Evolutionary conservation across 1,284 basidiomycete genomes (phyloP).

Genomic region (Singerocomus rubriflavus): DNA sequence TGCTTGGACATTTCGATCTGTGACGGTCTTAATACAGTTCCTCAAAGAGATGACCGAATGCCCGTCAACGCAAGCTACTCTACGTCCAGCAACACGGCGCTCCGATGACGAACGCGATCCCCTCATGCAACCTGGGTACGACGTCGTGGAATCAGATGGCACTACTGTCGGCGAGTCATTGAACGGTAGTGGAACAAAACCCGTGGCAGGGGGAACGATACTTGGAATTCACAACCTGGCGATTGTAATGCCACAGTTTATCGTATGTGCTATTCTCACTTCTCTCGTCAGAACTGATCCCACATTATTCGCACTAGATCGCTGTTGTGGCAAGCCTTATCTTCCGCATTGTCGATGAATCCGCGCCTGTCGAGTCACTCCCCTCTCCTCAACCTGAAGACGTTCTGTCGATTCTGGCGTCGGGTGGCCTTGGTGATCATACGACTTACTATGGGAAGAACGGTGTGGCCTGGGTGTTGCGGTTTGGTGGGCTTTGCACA

Average conservation of each 20-base stretch:
- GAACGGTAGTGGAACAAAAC: slow-evolving; percentile 45
- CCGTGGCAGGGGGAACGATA: slow-evolving; percentile 88
- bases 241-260: slow-evolving; percentile 89
- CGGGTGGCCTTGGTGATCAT: slow-evolving; percentile 35
- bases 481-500: slow-evolving; percentile 87
- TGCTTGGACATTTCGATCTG: not conserved
- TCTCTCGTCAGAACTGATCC: not conserved
- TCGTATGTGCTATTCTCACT: slow-evolving; percentile 51
- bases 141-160: slow-evolving; percentile 38
- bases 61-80: not conserved
- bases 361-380: slow-evolving; percentile 36
- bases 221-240: slow-evolving; percentile 95
- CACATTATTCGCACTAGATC: slow-evolving; percentile 49
- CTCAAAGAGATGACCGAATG: slow-evolving; percentile 69
- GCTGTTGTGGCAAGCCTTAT: slow-evolving; percentile 87
- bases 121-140: slow-evolving; percentile 60
- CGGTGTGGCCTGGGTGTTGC: slow-evolving; percentile 90
- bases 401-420: slow-evolving; percentile 4
- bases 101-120: slow-evolving; percentile 53
- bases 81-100: slow-evolving; percentile 2
- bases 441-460: slow-evolving; percentile 74
- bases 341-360: slow-evolving; percentile 75
- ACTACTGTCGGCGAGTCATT: slow-evolving; percentile 33
- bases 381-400: slow-evolving; percentile 18
- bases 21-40: slow-evolving; percentile 47